These are phyloP conservation scores for Suillus sp. DNA, from an alignment of 768 basidiomycete genomes.

Conservation along the genomic window DNA sequence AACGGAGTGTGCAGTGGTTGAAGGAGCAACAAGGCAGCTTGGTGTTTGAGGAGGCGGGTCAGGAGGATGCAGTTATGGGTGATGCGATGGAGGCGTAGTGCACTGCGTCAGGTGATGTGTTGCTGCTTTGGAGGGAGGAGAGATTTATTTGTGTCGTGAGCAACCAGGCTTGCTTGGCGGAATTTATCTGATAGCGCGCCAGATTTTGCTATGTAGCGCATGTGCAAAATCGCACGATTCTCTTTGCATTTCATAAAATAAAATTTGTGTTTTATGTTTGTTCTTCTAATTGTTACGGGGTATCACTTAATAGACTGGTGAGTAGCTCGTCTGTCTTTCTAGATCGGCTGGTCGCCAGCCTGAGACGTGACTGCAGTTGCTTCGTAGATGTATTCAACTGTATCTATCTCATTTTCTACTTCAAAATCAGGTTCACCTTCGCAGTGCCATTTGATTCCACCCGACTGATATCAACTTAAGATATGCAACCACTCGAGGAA, in stretches of 20 bases:
- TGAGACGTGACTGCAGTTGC: background rate
- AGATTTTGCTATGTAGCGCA: background rate
- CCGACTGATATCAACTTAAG: background rate
- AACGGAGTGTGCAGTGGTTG: constrained; percentile 88
- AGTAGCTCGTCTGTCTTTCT: background rate
- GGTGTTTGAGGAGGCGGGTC: constrained; percentile 64
- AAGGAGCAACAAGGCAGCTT: constrained; percentile 79
- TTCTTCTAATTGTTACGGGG: background rate
- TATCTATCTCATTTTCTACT: background rate
- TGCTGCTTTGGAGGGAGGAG: background rate
- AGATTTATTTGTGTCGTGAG: background rate
- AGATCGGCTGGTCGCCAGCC: background rate
- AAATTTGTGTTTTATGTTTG: background rate
- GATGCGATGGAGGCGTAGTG: constrained; percentile 39
- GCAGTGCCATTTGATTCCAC: background rate
- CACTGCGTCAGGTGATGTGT: too few relatives aligned
- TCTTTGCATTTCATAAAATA: background rate
- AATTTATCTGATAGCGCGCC: background rate
- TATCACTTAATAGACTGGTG: background rate
- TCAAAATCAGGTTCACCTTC: background rate
- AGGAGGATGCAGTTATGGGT: constrained; percentile 34
- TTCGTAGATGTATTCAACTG: background rate
- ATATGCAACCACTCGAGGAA: background rate
- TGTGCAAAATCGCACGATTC: too few relatives aligned
- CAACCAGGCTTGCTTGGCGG: background rate